These are phyloP conservation scores for Thalia dealbata DNA, from an alignment of 176 grass and related monocot genomes.

Conservation along the genomic window DNA sequence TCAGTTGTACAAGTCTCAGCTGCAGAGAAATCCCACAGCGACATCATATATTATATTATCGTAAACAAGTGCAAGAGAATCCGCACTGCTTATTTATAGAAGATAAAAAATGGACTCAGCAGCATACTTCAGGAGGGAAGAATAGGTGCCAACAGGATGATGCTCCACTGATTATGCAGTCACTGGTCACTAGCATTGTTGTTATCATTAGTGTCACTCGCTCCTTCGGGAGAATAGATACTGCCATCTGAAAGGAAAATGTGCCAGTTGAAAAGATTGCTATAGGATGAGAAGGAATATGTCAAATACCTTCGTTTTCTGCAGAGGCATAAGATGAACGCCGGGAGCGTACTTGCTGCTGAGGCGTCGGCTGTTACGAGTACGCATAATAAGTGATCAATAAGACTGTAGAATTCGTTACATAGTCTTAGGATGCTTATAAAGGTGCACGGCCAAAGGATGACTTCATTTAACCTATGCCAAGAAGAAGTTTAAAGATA, in stretches of 20 bases:
- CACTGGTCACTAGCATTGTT: constrained; percentile 22
- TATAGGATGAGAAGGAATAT: background rate
- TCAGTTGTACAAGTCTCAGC: constrained; percentile 6
- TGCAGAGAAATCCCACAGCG: background rate
- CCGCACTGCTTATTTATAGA: background rate
- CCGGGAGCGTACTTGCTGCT: constrained; percentile 51
- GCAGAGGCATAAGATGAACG: constrained; percentile 55
- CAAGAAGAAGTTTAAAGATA: constrained; percentile 8
- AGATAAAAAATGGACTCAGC: background rate
- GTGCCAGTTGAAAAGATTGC: background rate
- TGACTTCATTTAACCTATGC: background rate
- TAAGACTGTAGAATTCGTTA: constrained; percentile 7
- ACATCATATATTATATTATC: background rate
- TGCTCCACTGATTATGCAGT: background rate
- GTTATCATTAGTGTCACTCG: constrained; percentile 26
- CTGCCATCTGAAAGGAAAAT: constrained; percentile 34
- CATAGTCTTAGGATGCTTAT: background rate
- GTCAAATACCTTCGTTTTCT: constrained; percentile 54
- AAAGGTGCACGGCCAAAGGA: background rate
- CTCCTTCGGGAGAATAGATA: constrained; percentile 47
- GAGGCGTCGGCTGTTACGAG: constrained; percentile 37
- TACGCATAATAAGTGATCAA: constrained; percentile 15
- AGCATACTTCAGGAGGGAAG: background rate
- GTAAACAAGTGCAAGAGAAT: background rate
- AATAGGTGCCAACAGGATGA: background rate